Conservation (phyloP, 176 grass and related monocot species). For the Metroxylon sagu region DNA sequence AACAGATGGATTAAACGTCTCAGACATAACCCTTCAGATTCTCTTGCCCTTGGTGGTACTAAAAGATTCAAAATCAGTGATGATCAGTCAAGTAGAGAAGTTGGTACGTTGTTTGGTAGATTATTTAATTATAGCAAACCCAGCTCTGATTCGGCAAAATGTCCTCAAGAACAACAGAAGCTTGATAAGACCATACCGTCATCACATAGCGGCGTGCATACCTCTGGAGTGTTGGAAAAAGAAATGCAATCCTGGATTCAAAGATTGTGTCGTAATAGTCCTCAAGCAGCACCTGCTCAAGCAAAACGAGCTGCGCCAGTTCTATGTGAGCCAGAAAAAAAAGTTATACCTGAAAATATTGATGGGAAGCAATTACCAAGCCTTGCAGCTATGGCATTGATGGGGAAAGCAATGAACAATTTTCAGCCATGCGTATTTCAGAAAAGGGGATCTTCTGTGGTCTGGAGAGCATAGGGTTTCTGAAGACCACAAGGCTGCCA, state of each 20-base stretch:
- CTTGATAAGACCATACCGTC: slow-evolving; percentile 2
- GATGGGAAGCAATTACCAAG: slow-evolving; percentile 51
- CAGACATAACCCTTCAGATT: slow-evolving; percentile 6
- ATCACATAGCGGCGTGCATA: slow-evolving; percentile 1
- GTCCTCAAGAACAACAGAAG: slow-evolving; percentile 1
- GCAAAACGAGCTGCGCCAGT: not conserved
- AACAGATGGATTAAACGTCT: slow-evolving; percentile 63
- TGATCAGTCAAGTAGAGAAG: slow-evolving; percentile 4
- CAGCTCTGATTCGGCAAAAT: not conserved
- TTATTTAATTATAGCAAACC: not conserved
- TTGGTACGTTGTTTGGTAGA: not conserved
- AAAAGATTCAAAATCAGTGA: slow-evolving; percentile 26
- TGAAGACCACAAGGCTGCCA: not conserved
- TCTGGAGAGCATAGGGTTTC: slow-evolving; percentile 47
- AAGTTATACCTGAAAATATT: slow-evolving; percentile 7
- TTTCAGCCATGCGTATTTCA: slow-evolving; percentile 39
- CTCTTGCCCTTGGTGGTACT: slow-evolving; percentile 19
- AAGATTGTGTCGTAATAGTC: slow-evolving; percentile 34
- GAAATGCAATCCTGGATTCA: slow-evolving; percentile 41
- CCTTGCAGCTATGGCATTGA: slow-evolving; percentile 81
- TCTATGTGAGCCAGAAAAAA: slow-evolving; percentile 6
- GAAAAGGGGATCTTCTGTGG: slow-evolving; percentile 42
- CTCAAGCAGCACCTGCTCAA: slow-evolving; percentile 1
- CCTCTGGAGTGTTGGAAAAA: slow-evolving; percentile 17
- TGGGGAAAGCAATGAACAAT: slow-evolving; percentile 66